phyloP scores from a whole-genome alignment of 1,284 basidiomycete species.

The Acaromyces ingoldii region DNA sequence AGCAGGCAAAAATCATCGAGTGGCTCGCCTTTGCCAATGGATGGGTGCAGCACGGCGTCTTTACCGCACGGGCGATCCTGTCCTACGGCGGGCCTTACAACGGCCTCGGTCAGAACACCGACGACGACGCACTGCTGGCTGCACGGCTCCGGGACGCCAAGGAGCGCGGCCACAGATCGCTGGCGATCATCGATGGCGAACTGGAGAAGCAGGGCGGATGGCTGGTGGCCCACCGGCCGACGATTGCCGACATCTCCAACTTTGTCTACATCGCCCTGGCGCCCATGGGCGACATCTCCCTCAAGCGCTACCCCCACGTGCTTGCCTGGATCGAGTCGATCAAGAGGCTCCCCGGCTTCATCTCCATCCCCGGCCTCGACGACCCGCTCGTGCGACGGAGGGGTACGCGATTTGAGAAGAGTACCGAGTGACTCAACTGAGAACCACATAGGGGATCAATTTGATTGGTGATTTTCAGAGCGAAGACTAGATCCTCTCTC shows the following conservation, averaged over 20 bases:
- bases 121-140: neutral
- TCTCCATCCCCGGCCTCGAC: slow-evolving; percentile 8
- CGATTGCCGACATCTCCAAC: slow-evolving; percentile 6
- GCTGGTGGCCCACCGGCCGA: neutral
- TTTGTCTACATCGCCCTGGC: slow-evolving; percentile 9
- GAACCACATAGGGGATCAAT: too few relatives aligned
- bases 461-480: too few relatives aligned
- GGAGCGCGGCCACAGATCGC: slow-evolving; percentile 1
- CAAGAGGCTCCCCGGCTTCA: slow-evolving; percentile 7
- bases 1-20: slow-evolving; percentile 5
- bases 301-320: slow-evolving; percentile 1
- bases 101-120: slow-evolving; percentile 4
- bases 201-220: neutral
- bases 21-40: slow-evolving; percentile 8
- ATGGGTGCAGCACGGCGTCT: slow-evolving; percentile 10
- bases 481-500: too few relatives aligned
- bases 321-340: slow-evolving; percentile 5
- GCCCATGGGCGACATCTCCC: slow-evolving; percentile 8
- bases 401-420: neutral
- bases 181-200: slow-evolving; percentile 2
- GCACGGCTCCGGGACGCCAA: slow-evolving; percentile 1
- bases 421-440: neutral
- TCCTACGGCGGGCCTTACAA: slow-evolving; percentile 8
- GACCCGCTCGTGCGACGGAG: slow-evolving; percentile 5
- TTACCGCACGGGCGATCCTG: slow-evolving; percentile 6